These are phyloP conservation scores for Populus simonii DNA, from an alignment of 345 rosid genomes.

Conservation along the genomic window DNA sequence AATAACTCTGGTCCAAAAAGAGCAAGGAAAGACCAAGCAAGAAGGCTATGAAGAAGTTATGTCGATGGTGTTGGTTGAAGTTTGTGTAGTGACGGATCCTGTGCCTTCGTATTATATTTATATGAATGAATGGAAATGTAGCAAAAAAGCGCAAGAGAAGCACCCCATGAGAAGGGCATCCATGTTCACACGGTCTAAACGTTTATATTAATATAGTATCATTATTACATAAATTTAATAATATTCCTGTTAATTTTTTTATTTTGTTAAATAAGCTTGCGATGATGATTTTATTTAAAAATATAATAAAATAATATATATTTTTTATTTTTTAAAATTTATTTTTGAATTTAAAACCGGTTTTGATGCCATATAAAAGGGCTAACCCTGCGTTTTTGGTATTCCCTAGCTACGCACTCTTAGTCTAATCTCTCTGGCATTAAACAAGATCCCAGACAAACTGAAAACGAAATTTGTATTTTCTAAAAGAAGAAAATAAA, in stretches of 20 bases:
- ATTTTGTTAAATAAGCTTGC: too few relatives aligned
- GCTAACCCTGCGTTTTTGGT: slow-evolving; percentile 54
- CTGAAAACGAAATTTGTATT: neutral
- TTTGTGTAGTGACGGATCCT: slow-evolving; percentile 31
- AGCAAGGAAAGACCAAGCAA: neutral
- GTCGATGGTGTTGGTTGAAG: slow-evolving; percentile 12
- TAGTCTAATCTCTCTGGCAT: neutral
- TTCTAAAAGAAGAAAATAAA: slow-evolving; percentile 1
- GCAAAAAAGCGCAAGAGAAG: slow-evolving; percentile 39
- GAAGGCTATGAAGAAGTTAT: neutral
- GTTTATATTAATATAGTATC: slow-evolving; percentile 42
- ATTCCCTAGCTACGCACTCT: slow-evolving; percentile 22
- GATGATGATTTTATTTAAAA: too few relatives aligned
- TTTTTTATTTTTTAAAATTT: too few relatives aligned
- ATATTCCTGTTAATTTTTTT: neutral
- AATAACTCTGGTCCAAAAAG: neutral
- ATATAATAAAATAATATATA: too few relatives aligned
- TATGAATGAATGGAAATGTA: slow-evolving; percentile 21
- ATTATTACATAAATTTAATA: slow-evolving; percentile 6
- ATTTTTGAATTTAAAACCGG: slow-evolving; percentile 44
- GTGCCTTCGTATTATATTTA: slow-evolving; percentile 24
- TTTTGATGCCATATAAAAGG: slow-evolving; percentile 61
- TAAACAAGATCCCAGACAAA: neutral
- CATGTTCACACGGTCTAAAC: slow-evolving; percentile 81
- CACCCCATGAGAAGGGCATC: slow-evolving; percentile 54